phyloP scores from a whole-genome alignment of 352 stramenopile genomes.

The Phytophthora syringae region DNA sequence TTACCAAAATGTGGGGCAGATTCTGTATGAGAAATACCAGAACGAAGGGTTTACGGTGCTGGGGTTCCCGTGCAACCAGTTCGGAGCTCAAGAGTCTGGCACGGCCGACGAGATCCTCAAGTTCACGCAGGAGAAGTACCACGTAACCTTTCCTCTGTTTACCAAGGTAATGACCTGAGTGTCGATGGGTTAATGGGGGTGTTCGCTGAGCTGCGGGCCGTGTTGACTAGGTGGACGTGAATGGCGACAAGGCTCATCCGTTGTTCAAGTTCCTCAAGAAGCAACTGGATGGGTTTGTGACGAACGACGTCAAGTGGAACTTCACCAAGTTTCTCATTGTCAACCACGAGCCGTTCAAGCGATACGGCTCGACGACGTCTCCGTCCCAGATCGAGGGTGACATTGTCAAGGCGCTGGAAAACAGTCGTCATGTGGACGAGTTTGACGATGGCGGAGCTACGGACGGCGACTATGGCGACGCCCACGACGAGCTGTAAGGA shows the following conservation, averaged over 20 bases:
- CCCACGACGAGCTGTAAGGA: conserved; percentile 35
- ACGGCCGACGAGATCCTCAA: conserved; percentile 71
- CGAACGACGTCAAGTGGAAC: conserved; percentile 89
- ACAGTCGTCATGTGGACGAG: conserved; percentile 30
- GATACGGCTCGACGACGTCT: conserved; percentile 74
- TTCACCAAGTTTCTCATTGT: conserved; percentile 90
- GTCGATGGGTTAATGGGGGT: too few species aligned
- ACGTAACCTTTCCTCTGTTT: conserved; percentile 86
- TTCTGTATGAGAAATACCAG: conserved; percentile 81
- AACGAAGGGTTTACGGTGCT: conserved; percentile 85
- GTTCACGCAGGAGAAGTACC: conserved; percentile 78
- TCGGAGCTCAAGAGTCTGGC: conserved; percentile 91
- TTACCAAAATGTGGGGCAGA: too few species aligned
- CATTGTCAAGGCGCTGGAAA: conserved; percentile 58
- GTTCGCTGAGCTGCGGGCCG: neutral
- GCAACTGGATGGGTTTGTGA: conserved; percentile 65
- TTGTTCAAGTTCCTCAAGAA: conserved; percentile 94
- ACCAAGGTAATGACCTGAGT: conserved; percentile 79
- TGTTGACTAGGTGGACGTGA: conserved; percentile 97
- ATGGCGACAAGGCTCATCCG: conserved; percentile 84
- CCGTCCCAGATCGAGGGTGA: conserved; percentile 69
- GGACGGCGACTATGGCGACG: conserved; percentile 33
- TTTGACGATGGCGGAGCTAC: conserved; percentile 38
- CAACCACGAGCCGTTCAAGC: conserved; percentile 70
- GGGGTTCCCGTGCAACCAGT: conserved; percentile 97